Percentiles rank a stretch among this genome's conserved stretches.
Conservation (phyloP, 495 filamentous ascomycete genomes). For the Penicillium simplicissimum region DNA sequence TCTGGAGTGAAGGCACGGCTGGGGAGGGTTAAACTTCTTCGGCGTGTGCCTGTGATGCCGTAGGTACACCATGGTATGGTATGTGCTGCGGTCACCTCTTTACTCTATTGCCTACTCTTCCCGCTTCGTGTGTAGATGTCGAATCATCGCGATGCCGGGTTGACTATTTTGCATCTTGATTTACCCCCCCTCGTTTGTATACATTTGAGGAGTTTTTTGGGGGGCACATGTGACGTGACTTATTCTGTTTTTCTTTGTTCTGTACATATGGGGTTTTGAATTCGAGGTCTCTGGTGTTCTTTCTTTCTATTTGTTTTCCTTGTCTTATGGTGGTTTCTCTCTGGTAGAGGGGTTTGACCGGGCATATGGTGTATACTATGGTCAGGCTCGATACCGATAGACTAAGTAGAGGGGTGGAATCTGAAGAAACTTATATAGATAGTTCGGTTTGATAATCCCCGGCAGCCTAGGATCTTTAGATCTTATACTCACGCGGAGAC, state of each 20-base stretch:
- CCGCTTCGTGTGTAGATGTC: background rate
- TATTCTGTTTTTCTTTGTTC: conserved; percentile 25
- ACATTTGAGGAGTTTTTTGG: conserved; percentile 16
- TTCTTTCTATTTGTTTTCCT: conserved; percentile 8
- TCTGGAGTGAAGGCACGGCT: conserved; percentile 60
- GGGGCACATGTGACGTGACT: conserved; percentile 4
- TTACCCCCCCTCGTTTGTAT: conserved; percentile 7
- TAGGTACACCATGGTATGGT: conserved; percentile 9
- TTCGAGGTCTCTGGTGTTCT: conserved; percentile 17
- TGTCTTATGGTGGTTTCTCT: conserved; percentile 1
- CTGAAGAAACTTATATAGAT: conserved; percentile 8
- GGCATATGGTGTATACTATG: conserved; percentile 7
- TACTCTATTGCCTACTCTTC: background rate
- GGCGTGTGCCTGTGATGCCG: conserved; percentile 30
- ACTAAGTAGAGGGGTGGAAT: conserved; percentile 8
- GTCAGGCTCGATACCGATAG: conserved; percentile 7
- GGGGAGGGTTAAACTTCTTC: conserved; percentile 44
- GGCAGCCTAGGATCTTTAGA: too few relatives aligned
- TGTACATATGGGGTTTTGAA: conserved; percentile 37
- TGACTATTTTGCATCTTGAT: conserved; percentile 5
- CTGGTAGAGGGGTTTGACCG: background rate
- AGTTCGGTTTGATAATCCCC: background rate
- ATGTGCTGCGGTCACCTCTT: background rate
- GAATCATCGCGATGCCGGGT: background rate
- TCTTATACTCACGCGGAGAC: too few relatives aligned